Base-by-base conservation (phyloP, 768 basidiomycete species). In the Auricularia heimuer region DNA sequence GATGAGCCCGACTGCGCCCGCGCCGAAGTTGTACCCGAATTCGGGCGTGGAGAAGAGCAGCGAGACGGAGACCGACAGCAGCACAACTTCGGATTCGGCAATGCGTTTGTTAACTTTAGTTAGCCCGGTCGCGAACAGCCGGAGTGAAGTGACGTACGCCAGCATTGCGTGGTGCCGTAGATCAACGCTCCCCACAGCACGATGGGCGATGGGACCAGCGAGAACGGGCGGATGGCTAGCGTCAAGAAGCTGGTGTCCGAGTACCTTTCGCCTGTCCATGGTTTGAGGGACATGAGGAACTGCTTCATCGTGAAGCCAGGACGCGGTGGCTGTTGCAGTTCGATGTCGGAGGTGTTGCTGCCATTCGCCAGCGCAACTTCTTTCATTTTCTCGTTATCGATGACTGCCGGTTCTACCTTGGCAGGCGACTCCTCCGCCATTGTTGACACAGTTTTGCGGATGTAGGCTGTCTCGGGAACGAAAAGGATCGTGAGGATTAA, bases 11-110 rank as follows among this genome's bases (percentile, higher is more conserved):
- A 67, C 67, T 21, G 64, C 39, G 3, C 66, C 63, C 3, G 69
- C 65, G 39, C 33, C 37, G 63, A 70, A 69, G 54, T 56, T 29
- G 62, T 69, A 69, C 24, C 65, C 65, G 36, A 34, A 66, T 11
- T 64, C 58, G 3, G 69, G 67, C 21, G 54, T 61, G 8, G 61
- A 69, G 58, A 70, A 69, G 36, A 70, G 62, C 44, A 70, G 62
- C 3, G 68, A 69, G 24, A 65, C 61, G 10, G 64, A 63, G 62
- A 70, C 64, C 4, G 64, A 65, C 16, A 69, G 64, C 16, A 62
- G 63, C n/a, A 70, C 69, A 6, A 69, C 65, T 66, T 34, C 14
- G 16, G 21, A 24, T n/a, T 6, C 21, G 3, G 7, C 36, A 29
- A 29, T 29, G 29, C 29, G 29, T 29, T 29, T 29, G 29, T 29